These are phyloP conservation scores for Paecilomyces fulvus DNA, from an alignment of 2,329 filamentous ascomycete species.

Conservation along the genomic window DNA sequence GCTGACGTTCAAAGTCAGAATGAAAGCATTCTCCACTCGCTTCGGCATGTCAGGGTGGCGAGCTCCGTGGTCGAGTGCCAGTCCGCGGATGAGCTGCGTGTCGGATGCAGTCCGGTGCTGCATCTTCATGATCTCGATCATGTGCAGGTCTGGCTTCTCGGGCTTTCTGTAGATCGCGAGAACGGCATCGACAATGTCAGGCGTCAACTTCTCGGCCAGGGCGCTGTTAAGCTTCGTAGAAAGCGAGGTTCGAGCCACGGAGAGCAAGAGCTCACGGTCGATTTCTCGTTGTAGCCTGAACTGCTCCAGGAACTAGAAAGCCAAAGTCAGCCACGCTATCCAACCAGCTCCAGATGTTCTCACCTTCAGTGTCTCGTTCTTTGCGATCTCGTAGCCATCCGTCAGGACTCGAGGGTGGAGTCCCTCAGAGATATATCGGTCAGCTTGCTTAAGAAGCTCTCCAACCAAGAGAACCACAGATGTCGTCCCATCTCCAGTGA, in stretches of 20 bases:
- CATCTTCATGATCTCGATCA: slow-evolving; percentile 99
- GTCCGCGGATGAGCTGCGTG: slow-evolving; percentile 86
- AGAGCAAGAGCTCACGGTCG: slow-evolving; percentile 87
- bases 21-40: slow-evolving; percentile 87
- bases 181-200: slow-evolving; percentile 92
- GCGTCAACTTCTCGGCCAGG: slow-evolving; percentile 83
- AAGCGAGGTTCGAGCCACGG: slow-evolving; percentile 86
- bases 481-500: slow-evolving; percentile 95
- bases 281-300: slow-evolving; percentile 88
- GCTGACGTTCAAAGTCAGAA: slow-evolving; percentile 91
- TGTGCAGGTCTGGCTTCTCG: slow-evolving; percentile 91
- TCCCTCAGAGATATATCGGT: slow-evolving; percentile 93
- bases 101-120: slow-evolving; percentile 94
- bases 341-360: slow-evolving; percentile 6
- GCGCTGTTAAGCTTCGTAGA: slow-evolving; percentile 89
- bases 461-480: slow-evolving; percentile 92
- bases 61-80: slow-evolving; percentile 90
- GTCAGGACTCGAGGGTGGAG: slow-evolving; percentile 94
- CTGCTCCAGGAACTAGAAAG: slow-evolving; percentile 69
- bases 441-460: slow-evolving; percentile 94
- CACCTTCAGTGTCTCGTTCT: slow-evolving; percentile 82
- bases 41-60: slow-evolving; percentile 98
- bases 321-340: slow-evolving; percentile 9
- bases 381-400: slow-evolving; percentile 95
- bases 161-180: slow-evolving; percentile 86